Conservation (phyloP, 2,329 filamentous ascomycete genomes). For the Lecanicillium sp. region DNA sequence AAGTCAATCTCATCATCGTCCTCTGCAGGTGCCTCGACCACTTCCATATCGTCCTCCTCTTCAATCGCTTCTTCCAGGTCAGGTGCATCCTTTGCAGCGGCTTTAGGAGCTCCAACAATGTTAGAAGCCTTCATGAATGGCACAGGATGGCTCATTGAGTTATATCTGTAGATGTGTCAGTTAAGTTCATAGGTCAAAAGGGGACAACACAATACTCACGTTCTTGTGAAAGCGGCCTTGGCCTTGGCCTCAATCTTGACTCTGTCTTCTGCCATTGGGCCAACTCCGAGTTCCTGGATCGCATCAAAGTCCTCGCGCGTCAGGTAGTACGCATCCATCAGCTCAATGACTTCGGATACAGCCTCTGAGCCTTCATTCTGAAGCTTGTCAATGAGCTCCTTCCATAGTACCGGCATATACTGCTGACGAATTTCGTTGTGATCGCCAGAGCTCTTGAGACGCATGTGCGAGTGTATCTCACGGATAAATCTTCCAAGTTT, state of each 20-base stretch:
- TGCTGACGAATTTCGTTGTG: slow-evolving; percentile 91
- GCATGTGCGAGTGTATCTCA: slow-evolving; percentile 96
- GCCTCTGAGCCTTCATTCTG: slow-evolving; percentile 74
- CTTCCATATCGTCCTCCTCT: slow-evolving; percentile 73
- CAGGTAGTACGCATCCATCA: slow-evolving; percentile 96
- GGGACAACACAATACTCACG: slow-evolving; percentile 49
- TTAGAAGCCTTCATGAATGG: slow-evolving; percentile 89
- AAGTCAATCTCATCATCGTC: slow-evolving; percentile 77
- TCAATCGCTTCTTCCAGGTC: slow-evolving; percentile 96
- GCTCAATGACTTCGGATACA: slow-evolving; percentile 75
- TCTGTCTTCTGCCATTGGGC: slow-evolving; percentile 68
- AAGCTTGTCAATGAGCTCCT: slow-evolving; percentile 67
- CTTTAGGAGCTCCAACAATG: slow-evolving; percentile 66
- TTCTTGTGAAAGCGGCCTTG: slow-evolving; percentile 82
- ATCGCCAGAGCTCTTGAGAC: slow-evolving; percentile 81
- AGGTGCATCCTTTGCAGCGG: slow-evolving; percentile 67
- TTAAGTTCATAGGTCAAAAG: neutral
- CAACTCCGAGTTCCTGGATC: slow-evolving; percentile 85
- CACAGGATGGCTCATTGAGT: slow-evolving; percentile 76
- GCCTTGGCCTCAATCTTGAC: slow-evolving; percentile 78
- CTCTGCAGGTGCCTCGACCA: slow-evolving; percentile 52
- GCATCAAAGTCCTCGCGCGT: slow-evolving; percentile 93
- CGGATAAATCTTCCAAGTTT: slow-evolving; percentile 76
- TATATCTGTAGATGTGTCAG: slow-evolving; percentile 58
- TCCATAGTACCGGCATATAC: slow-evolving; percentile 85